Evolutionary conservation across 306 rosid species (phyloP).

Genomic region (Fragaria nilgerrensis): DNA sequence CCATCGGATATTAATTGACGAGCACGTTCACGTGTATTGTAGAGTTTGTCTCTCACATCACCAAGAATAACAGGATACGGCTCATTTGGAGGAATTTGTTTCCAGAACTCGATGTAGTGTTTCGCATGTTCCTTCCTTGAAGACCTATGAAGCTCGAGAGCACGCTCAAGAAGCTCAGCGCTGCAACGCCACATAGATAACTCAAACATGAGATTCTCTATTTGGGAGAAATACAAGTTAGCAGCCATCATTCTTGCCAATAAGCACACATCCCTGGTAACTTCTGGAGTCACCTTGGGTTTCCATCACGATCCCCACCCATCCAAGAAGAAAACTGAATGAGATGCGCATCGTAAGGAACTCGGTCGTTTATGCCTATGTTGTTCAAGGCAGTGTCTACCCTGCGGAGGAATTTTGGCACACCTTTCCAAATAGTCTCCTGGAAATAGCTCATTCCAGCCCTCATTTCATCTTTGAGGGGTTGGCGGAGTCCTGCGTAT

Average conservation of each 20-base stretch:
- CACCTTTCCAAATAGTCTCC: constrained; percentile 95
- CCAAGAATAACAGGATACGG: constrained; percentile 97
- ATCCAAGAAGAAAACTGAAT: constrained; percentile 39
- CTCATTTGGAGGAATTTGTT: constrained; percentile 91
- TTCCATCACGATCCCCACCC: constrained; percentile 99
- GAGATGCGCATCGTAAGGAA: constrained; percentile 90
- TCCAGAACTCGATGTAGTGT: constrained; percentile 95
- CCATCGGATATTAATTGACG: constrained; percentile 84
- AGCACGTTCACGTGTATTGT: constrained; percentile 88
- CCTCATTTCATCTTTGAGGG: constrained; percentile 98
- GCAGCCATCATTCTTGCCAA: constrained; percentile 99
- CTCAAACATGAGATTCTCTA: constrained; percentile 99
- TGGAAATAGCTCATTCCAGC: constrained; percentile 99
- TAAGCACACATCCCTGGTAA: constrained; percentile 92
- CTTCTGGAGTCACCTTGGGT: constrained; percentile 98
- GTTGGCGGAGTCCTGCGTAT: constrained; percentile 94
- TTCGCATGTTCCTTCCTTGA: constrained; percentile 76
- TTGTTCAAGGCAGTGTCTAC: constrained; percentile 93
- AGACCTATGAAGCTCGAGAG: constrained; percentile 69
- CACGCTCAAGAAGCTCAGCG: constrained; percentile 72
- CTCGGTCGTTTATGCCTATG: constrained; percentile 82
- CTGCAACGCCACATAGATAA: constrained; percentile 98
- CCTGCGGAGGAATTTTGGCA: constrained; percentile 88
- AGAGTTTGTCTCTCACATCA: constrained; percentile 87
- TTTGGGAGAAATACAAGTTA: constrained; percentile 91